phyloP scores from a whole-genome alignment of 371 early-diverging fungal species.

The Mucor sp. region DNA sequence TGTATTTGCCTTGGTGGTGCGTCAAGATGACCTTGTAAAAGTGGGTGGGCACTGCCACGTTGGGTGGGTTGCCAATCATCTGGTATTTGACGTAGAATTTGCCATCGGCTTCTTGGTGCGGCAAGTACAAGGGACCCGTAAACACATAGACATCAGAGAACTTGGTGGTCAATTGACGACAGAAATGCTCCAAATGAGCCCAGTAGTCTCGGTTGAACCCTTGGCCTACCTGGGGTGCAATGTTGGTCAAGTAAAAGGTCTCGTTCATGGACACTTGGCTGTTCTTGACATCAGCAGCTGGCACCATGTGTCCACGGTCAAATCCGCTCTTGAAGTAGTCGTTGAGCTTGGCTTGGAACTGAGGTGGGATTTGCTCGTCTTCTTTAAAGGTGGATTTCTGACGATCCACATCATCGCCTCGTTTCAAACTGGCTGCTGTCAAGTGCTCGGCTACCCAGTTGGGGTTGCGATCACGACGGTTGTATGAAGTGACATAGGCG shows the following conservation, averaged over 20 bases:
- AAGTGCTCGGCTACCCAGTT: slow-evolving; percentile 88
- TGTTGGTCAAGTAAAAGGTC: slow-evolving; percentile 79
- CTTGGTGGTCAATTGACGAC: slow-evolving; percentile 61
- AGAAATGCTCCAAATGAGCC: slow-evolving; percentile 80
- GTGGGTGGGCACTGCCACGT: slow-evolving; percentile 92
- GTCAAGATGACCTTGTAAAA: slow-evolving; percentile 87
- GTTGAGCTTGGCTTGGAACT: slow-evolving; percentile 67
- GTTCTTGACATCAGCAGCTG: slow-evolving; percentile 81
- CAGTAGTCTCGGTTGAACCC: slow-evolving; percentile 88
- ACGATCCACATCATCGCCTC: slow-evolving; percentile 62
- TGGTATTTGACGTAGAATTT: slow-evolving; percentile 86
- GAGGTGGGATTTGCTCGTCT: slow-evolving; percentile 62
- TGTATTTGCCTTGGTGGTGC: slow-evolving; percentile 51
- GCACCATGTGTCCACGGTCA: slow-evolving; percentile 86
- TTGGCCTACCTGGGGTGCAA: slow-evolving; percentile 81
- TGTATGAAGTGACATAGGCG: slow-evolving; percentile 66
- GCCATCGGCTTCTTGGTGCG: slow-evolving; percentile 65
- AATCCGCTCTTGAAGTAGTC: slow-evolving; percentile 77
- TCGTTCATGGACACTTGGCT: slow-evolving; percentile 75
- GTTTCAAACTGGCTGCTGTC: slow-evolving; percentile 62
- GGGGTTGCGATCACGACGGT: slow-evolving; percentile 82
- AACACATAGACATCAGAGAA: slow-evolving; percentile 79
- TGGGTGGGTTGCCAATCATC: slow-evolving; percentile 87
- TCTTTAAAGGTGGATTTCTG: slow-evolving; percentile 72
- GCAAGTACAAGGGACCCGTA: slow-evolving; percentile 82